These are phyloP conservation scores for Fusarium sp. DNA, from an alignment of 2,329 filamentous ascomycete species.

Conservation along the genomic window DNA sequence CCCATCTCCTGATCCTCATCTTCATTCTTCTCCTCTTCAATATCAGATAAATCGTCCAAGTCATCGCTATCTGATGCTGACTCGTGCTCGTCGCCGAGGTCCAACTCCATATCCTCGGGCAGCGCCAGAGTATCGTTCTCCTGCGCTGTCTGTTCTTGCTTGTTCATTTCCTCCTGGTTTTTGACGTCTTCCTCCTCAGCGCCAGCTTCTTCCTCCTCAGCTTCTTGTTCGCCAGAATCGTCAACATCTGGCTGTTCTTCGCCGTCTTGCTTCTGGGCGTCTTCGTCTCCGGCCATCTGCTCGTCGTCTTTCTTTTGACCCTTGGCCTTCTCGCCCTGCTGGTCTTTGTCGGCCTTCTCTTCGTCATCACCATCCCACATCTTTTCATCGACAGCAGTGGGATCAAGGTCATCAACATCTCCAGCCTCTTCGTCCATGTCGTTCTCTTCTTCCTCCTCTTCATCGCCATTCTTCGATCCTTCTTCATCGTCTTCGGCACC, in stretches of 20 bases:
- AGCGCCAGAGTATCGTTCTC: conserved; percentile 85
- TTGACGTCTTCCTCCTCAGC: conserved; percentile 68
- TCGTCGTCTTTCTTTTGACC: conserved; percentile 74
- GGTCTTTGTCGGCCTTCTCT: conserved; percentile 84
- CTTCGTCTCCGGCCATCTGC: conserved; percentile 68
- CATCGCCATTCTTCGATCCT: conserved; percentile 70
- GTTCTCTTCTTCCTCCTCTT: conserved; percentile 73
- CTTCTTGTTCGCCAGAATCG: conserved; percentile 56
- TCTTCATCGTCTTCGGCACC: conserved; percentile 69
- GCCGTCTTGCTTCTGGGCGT: conserved; percentile 62
- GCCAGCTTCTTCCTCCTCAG: conserved; percentile 72
- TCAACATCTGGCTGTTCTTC: conserved; percentile 56
- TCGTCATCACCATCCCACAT: conserved; percentile 94
- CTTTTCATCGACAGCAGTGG: conserved; percentile 94
- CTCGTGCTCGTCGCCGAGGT: conserved; percentile 77
- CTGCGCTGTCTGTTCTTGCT: conserved; percentile 78
- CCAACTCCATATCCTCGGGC: conserved; percentile 88
- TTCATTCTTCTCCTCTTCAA: conserved; percentile 59
- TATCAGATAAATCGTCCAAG: conserved; percentile 67
- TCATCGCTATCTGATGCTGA: conserved; percentile 67
- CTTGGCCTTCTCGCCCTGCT: conserved; percentile 77
- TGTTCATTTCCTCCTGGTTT: conserved; percentile 66
- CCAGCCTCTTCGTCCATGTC: conserved; percentile 91
- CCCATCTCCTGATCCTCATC: conserved; percentile 55
- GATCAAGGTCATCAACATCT: conserved; percentile 90